These are phyloP conservation scores for Drosera capensis DNA, from an alignment of 148 eudicot species.

Conservation along the genomic window DNA sequence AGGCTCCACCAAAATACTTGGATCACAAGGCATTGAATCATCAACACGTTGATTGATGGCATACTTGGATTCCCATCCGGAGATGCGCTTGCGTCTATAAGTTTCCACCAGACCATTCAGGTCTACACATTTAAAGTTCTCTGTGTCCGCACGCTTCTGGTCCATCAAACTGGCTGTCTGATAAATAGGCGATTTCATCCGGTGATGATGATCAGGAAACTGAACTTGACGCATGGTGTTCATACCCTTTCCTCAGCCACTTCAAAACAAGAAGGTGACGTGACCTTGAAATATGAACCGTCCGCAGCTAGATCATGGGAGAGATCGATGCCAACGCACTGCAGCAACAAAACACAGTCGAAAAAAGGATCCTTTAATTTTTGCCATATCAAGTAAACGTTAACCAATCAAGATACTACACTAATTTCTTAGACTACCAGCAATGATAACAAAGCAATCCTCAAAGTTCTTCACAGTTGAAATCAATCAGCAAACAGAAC, in stretches of 20 bases:
- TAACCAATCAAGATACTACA: too few relatives aligned
- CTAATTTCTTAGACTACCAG: too few relatives aligned
- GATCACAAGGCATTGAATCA: constrained; percentile 17
- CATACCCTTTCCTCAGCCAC: not conserved
- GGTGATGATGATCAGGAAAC: not conserved
- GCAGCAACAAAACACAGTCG: not conserved
- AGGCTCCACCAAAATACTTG: constrained; percentile 15
- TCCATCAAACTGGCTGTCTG: not conserved
- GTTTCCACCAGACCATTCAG: not conserved
- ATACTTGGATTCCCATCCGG: constrained; percentile 19
- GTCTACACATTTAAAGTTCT: not conserved
- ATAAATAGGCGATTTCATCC: not conserved
- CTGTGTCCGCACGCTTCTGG: not conserved
- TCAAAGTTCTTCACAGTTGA: too few relatives aligned
- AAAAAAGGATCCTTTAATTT: too few relatives aligned
- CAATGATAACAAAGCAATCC: too few relatives aligned
- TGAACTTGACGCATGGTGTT: not conserved
- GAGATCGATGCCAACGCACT: not conserved
- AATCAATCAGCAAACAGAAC: too few relatives aligned
- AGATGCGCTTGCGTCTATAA: constrained; percentile 16
- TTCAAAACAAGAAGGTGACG: not conserved
- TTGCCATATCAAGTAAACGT: too few relatives aligned
- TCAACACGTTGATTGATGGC: constrained; percentile 16
- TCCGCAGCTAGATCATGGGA: not conserved
- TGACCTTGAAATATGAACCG: not conserved